phyloP scores from a whole-genome alignment of 2,329 filamentous ascomycete species.

The Tolypocladium sp. region DNA sequence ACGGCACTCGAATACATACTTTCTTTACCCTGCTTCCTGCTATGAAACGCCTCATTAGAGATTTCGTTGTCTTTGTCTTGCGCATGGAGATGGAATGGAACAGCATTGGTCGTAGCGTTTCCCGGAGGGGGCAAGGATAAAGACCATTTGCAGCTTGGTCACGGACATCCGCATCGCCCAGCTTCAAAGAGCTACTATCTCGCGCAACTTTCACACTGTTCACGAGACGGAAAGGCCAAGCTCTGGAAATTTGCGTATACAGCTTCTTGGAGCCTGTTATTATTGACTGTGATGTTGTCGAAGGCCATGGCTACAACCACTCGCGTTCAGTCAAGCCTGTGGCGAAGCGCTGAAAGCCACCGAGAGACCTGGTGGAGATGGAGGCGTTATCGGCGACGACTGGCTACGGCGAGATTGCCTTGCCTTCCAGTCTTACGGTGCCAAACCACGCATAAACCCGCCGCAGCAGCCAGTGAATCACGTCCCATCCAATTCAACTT shows the following conservation, averaged over 20 bases:
- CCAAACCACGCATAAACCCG: background rate
- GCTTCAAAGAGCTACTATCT: no score
- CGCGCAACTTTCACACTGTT: no score
- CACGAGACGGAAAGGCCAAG: no score
- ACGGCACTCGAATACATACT: background rate
- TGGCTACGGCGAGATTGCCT: background rate
- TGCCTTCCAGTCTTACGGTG: background rate
- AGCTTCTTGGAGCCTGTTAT: no score
- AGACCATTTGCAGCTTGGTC: no score
- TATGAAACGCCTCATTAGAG: background rate
- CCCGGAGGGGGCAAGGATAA: no score
- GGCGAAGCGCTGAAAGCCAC: background rate
- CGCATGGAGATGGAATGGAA: background rate
- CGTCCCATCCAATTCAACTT: background rate
- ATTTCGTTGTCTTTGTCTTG: background rate
- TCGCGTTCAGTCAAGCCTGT: no score
- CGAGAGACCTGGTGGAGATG: background rate
- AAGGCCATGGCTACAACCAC: no score
- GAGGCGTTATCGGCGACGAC: background rate
- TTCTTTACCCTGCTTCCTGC: background rate
- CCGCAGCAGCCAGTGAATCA: background rate
- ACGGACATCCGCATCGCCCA: no score
- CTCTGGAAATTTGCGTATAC: no score
- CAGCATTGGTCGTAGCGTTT: background rate
- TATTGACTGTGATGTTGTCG: no score